Evolutionary conservation across 2,329 filamentous ascomycete genomes (phyloP), one percentile per base, ranked within the genome.

Genomic region (Cladorrhinum sp.): DNA sequence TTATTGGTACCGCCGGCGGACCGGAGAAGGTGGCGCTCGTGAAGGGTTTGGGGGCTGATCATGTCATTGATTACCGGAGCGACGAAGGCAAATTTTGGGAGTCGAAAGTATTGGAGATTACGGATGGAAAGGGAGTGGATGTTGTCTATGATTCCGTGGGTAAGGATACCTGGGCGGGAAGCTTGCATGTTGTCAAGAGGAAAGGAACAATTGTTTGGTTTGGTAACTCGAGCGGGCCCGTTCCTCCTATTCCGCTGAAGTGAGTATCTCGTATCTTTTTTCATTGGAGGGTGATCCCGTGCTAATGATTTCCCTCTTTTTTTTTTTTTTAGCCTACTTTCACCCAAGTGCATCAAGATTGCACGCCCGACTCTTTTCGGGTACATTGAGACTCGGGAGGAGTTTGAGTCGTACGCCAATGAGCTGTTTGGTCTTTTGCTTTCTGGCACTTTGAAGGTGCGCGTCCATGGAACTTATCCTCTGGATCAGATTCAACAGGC

Each of bases 61-160:
- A 88, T 65, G 78, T 89, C 59, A 81, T 96, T 69, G 88, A 90
- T 73, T 95, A 93, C 69, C 32, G 57, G 13, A 74, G 76, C 49
- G 73, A 79, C 53, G 83, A 86, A 45, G 80, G 50, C 25, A 52
- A 52, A 25, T 13, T 82, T 65, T 78, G 88, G 20, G 81, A 83
- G 57, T 73, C 73, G 50, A 81, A 83, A 70, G 86, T 91, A 4
- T 78, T 82, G 67, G 80, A 87, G 69, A 84, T 91, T 49, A 96
- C 92, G 0, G 84, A 80, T 3, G 88, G 88, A 0, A 78, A 86
- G 64, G 93, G 93, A 6, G 87, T 89, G 2, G 83, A 85, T 63
- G 92, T 87, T 7, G 88, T 96, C 18, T 95, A 91, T 70, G 92
- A 96, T 72, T 90, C 90, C 9, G 90, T 96, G 4, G 93, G 92